These are phyloP conservation scores for Hordeum vulgare DNA, from an alignment of 176 grass and related monocot species.

Conservation along the genomic window MorexV3_pseudomolecules_assembly NC_058518.1:185350733-185351232, in stretches of 20 bases:
- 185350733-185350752: not conserved
- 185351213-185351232: constrained; percentile 51
- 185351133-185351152: not conserved
- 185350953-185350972: not conserved
- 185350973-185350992: not conserved
- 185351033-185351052: not conserved
- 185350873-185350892: not conserved
- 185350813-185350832: not conserved
- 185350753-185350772: constrained; percentile 1
- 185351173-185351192: constrained; percentile 7
- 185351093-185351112: not conserved
- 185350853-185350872: not conserved
- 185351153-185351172: not conserved
- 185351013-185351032: not conserved
- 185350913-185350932: not conserved
- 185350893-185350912: not conserved
- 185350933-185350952: not conserved
- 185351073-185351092: not conserved
- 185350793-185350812: not conserved
- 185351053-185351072: too few relatives aligned
- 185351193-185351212: constrained; percentile 81
- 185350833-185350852: not conserved
- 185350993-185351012: not conserved
- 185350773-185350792: not conserved
- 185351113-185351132: not conserved